Base-by-base conservation (phyloP, 441 rosid genomes). In the Corymbia calophylla region DNA sequence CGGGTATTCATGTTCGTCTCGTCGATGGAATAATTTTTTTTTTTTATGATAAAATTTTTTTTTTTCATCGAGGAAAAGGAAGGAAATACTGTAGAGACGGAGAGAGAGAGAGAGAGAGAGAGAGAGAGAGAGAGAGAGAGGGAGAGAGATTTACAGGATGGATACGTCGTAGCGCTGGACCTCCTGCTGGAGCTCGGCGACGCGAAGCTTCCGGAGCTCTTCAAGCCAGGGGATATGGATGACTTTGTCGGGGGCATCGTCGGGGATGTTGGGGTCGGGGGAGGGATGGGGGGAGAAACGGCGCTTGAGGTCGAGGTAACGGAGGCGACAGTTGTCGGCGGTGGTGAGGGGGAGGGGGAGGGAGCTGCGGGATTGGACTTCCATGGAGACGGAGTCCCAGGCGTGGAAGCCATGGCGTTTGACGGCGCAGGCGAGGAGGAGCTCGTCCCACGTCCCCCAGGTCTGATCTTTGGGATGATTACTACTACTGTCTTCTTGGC, bases 401-500 rank as follows among this genome's bases (percentile, higher is more conserved):
- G 92, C 91, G 87, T 90, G 60, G 88, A 91, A 89, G 53, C 97
- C 97, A 90, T 96, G 96, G 87, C 97, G 95, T 60, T 94, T 93
- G 27, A 96, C 97, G 91, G 97, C 97, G 91, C 91, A 95, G 84
- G 95, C 97, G 32, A 96, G 92, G 90, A 96, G 90, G 35, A 96
- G 91, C 91, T 96, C 97, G 88, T 96, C 97, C 93, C 95, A 96
- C 88, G 96, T 94, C 86, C 97, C 96, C 97, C 97, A 96, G 32
- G 56, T 47, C 31, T 29, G 86, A 62, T 35, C 89, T 81, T 81
- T 73, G 51, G 84, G 64, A 58, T 29, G 64, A 25, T 58, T 39
- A 39, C 12, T 27, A 44, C 87, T 58, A 23, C 87, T 49, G n/a
- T 88, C 64, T 39, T 55, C n/a, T 66, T 53, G 77, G 86, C 64